Conservation (phyloP, 148 eudicot genomes). For the Vaccinium corymbosum region DNA sequence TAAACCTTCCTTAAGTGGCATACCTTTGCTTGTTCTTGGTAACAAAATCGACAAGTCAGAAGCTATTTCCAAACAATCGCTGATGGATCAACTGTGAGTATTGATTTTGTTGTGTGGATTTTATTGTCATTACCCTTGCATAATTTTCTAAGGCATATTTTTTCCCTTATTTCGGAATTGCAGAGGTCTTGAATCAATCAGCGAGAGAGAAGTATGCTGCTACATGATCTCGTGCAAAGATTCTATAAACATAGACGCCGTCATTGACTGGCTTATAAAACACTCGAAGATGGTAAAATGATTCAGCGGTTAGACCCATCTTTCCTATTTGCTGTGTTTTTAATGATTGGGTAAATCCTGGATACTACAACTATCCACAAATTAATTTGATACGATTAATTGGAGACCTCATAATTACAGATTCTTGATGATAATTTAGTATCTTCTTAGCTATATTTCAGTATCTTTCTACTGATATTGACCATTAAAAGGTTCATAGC, state of each 20-base stretch:
- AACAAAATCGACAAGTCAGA: constrained; percentile 89
- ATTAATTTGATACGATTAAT: too few species aligned
- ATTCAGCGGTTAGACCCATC: constrained; percentile 18
- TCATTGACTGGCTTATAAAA: constrained; percentile 81
- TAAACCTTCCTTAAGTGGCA: too few species aligned
- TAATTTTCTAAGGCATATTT: neutral
- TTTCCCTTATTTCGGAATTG: neutral
- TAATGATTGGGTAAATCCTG: too few species aligned
- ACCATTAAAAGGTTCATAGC: too few species aligned
- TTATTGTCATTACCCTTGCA: neutral
- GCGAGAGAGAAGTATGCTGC: constrained; percentile 74
- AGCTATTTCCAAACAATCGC: constrained; percentile 73
- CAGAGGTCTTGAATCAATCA: constrained; percentile 59
- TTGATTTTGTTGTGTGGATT: neutral
- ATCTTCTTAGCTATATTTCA: too few species aligned
- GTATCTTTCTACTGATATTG: too few species aligned
- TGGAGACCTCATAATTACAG: too few species aligned
- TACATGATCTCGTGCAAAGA: constrained; percentile 93
- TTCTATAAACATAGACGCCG: constrained; percentile 53
- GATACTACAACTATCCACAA: too few species aligned
- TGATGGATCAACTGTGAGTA: constrained; percentile 69
- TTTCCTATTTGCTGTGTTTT: neutral
- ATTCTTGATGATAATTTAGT: too few species aligned
- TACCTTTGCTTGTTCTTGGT: constrained; percentile 32
- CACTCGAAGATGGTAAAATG: constrained; percentile 67